Percentiles rank a stretch among this genome's conserved stretches.
phyloP scores from a whole-genome alignment of 2,329 filamentous ascomycete species.

The Arachnopeziza araneosa region DNA sequence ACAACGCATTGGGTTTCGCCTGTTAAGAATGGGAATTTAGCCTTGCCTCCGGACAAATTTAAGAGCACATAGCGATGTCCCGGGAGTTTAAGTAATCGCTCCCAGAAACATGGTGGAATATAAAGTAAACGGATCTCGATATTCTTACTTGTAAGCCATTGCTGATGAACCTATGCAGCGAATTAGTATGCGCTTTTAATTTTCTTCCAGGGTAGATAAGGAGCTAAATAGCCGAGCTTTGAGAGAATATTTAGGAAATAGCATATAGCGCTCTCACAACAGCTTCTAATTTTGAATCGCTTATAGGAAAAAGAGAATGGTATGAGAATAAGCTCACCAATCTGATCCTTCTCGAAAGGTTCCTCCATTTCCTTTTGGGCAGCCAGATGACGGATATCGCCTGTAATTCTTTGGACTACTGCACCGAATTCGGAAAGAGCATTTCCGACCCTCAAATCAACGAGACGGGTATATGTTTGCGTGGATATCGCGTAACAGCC shows the following conservation, averaged over 20 bases:
- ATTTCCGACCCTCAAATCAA: conserved; percentile 76
- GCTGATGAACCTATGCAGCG: conserved; percentile 37
- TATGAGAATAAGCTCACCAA: conserved; percentile 40
- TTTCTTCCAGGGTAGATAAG: too few relatives aligned
- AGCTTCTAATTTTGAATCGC: too few relatives aligned
- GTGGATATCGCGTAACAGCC: conserved; percentile 45
- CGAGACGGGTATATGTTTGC: conserved; percentile 73
- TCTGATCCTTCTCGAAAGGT: conserved; percentile 75
- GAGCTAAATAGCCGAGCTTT: too few relatives aligned
- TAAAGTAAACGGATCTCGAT: neutral
- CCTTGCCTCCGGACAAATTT: neutral
- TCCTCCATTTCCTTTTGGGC: conserved; percentile 80
- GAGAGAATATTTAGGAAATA: too few relatives aligned
- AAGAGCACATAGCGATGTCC: neutral
- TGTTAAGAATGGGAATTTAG: neutral
- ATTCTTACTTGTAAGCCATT: conserved; percentile 41
- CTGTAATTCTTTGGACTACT: conserved; percentile 69
- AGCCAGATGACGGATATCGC: conserved; percentile 69
- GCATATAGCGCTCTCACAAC: too few relatives aligned
- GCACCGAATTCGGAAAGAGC: conserved; percentile 74
- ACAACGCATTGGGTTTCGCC: conserved; percentile 42
- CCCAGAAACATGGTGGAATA: neutral
- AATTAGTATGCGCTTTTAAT: conserved; percentile 21
- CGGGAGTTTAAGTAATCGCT: neutral
- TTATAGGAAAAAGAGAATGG: too few relatives aligned